phyloP scores from a whole-genome alignment of 371 early-diverging fungal genomes.

The Synchytrium microbalum region DNA sequence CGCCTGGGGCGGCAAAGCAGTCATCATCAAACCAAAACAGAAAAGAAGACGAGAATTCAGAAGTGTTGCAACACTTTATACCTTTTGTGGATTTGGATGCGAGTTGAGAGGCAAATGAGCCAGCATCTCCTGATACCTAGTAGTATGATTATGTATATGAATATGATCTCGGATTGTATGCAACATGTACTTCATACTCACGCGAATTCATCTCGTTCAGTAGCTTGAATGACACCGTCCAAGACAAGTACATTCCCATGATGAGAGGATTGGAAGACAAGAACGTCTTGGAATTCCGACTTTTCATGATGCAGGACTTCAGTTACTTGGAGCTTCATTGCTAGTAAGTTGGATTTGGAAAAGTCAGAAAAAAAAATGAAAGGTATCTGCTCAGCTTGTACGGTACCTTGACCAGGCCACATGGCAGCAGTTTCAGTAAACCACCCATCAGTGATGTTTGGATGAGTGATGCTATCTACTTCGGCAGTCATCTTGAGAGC shows the following conservation, averaged over 20 bases:
- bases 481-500: neutral
- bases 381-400: no score
- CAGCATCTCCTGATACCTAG: conserved; percentile 96
- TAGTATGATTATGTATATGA: neutral
- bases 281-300: conserved; percentile 90
- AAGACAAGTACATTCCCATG: conserved; percentile 94
- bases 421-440: conserved; percentile 86
- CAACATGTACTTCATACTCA: conserved; percentile 36
- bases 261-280: conserved; percentile 87
- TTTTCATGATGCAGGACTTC: conserved; percentile 89
- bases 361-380: conserved; percentile 10
- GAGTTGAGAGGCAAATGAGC: conserved; percentile 89
- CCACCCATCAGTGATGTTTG: conserved; percentile 89
- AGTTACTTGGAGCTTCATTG: conserved; percentile 88
- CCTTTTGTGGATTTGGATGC: conserved; percentile 91
- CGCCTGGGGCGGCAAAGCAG: conserved; percentile 48
- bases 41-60: conserved; percentile 3
- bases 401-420: conserved; percentile 93
- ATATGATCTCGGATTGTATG: neutral
- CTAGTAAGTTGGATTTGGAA: conserved; percentile 32
- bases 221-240: conserved; percentile 94
- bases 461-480: conserved; percentile 44
- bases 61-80: conserved; percentile 39
- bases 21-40: conserved; percentile 27
- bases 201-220: conserved; percentile 96